These are phyloP conservation scores for Batkoa obscura DNA, from an alignment of 371 early-diverging fungal species.

Conservation along the genomic window DNA sequence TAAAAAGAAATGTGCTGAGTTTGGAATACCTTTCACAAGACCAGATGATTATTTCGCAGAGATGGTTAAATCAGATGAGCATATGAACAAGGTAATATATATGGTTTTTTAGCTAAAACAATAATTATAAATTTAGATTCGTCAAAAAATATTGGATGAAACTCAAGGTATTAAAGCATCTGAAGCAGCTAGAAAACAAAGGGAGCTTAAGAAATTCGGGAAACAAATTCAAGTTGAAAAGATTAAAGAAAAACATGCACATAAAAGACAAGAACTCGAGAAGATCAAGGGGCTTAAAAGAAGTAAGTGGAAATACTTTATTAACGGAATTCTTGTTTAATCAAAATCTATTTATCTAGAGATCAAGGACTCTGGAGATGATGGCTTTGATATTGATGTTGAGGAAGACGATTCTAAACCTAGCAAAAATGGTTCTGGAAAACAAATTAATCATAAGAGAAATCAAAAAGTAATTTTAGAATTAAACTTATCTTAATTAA, in stretches of 20 bases:
- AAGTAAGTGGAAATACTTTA: constrained; percentile 21
- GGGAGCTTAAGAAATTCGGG: constrained; percentile 86
- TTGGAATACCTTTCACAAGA: constrained; percentile 53
- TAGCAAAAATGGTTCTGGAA: constrained; percentile 6
- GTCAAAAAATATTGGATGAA: constrained; percentile 69
- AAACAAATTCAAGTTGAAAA: constrained; percentile 91
- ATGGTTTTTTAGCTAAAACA: not conserved
- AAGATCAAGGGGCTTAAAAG: constrained; percentile 81
- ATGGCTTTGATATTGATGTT: constrained; percentile 69
- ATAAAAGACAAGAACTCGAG: constrained; percentile 66
- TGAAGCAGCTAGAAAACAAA: constrained; percentile 68
- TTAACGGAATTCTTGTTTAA: constrained; percentile 6
- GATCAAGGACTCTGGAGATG: constrained; percentile 40
- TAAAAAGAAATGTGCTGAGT: constrained; percentile 27
- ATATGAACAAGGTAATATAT: constrained; percentile 50
- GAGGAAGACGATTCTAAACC: constrained; percentile 29
- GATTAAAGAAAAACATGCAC: constrained; percentile 49
- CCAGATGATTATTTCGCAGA: constrained; percentile 89
- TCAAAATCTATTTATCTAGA: constrained; percentile 15
- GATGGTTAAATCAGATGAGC: constrained; percentile 89
- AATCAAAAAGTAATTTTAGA: too few species aligned
- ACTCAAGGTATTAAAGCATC: constrained; percentile 51
- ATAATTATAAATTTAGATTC: constrained; percentile 19
- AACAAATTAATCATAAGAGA: too few species aligned
- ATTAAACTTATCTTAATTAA: constrained; percentile 11